A percentile compares a stretch with the other conserved stretches of the same genome.
These are phyloP conservation scores for Dactylonectria estremocensis DNA, from an alignment of 2,329 filamentous ascomycete genomes.

Conservation along the genomic window DNA sequence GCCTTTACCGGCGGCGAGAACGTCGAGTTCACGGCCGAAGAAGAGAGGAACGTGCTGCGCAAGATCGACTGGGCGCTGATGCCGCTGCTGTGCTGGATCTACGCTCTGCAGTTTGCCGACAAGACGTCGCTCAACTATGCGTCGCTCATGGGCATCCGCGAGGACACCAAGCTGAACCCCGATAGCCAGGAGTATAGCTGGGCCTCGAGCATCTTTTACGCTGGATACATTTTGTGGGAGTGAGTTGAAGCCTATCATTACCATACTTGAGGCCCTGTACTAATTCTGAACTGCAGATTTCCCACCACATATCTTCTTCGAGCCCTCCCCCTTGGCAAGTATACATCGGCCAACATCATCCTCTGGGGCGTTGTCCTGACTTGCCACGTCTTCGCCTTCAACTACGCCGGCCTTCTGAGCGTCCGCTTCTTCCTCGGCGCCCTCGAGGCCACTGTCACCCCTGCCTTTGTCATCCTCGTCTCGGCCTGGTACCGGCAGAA, in stretches of 20 bases:
- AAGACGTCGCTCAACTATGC: constrained; percentile 53
- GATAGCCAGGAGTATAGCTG: constrained; percentile 31
- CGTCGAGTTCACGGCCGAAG: constrained; percentile 34
- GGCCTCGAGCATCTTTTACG: constrained; percentile 35
- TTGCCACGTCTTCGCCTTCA: constrained; percentile 39
- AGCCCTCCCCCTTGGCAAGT: constrained; percentile 53
- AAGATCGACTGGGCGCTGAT: constrained; percentile 53
- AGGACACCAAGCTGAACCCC: constrained; percentile 39
- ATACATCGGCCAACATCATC: constrained; percentile 54
- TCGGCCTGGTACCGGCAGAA: constrained; percentile 49
- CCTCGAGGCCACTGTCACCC: constrained; percentile 46
- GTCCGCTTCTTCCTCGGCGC: constrained; percentile 45
- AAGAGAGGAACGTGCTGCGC: constrained; percentile 40
- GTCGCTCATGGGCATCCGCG: constrained; percentile 54
- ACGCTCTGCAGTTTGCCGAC: constrained; percentile 52
- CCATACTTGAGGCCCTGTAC: neutral
- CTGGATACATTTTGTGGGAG: constrained; percentile 33
- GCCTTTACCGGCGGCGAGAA: constrained; percentile 20
- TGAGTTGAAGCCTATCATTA: neutral
- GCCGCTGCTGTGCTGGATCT: constrained; percentile 51
- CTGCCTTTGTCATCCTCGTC: constrained; percentile 45
- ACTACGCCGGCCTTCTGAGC: constrained; percentile 41
- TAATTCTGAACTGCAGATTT: constrained; percentile 7
- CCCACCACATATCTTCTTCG: constrained; percentile 52
- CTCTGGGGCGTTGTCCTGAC: constrained; percentile 57